Evolutionary conservation across 345 rosid species (phyloP), one percentile per base, ranked within the genome.

Genomic region (Euphorbia pulcherrima): DNA sequence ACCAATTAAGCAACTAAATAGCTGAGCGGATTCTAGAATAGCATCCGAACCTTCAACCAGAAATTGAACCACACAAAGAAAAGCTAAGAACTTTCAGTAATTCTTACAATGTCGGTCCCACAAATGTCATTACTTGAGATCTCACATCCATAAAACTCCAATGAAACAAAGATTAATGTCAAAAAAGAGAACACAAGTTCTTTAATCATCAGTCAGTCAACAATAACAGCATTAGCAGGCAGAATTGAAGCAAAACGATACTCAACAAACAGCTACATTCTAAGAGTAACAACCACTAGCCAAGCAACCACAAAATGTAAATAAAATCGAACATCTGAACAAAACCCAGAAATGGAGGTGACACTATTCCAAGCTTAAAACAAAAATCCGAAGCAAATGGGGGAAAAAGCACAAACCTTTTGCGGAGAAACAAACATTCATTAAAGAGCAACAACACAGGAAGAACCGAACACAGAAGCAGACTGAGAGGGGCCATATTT

Each of bases 401-500:
- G 10, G 10, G 1, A 35, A 21, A 40, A 54, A 55, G 48, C 41
- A 56, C 3, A 4, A 28, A 71, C 74, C 62, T 71, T 20, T 55
- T 27, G 54, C 11, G 64, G 16, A 50, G 55, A 23, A 63, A 62
- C 53, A 29, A 62, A 33, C 12, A 35, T 26, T 27, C 54, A 23
- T 41, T 23, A 52, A 62, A 55, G 17, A 28, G 44, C 30, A 41
- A 47, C 1, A 54, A 33, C 63, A 55, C 0, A 41, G 12, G 68
- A 63, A 24, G 17, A 41, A 53, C 28, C 40, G 28, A 23, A 24
- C 52, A 53, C 27, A 24, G 62, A 20, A 62, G 39, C 28, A 50
- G 73, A 60, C 26, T 11, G 17, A 50, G 21, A 62, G 54, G 16
- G 21, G 20, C 64, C 68, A 71, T 59, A 24, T 20, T 9, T 4